These are phyloP conservation scores for Mycena indigotica DNA, from an alignment of 768 basidiomycete genomes.

Conservation along the genomic window DNA sequence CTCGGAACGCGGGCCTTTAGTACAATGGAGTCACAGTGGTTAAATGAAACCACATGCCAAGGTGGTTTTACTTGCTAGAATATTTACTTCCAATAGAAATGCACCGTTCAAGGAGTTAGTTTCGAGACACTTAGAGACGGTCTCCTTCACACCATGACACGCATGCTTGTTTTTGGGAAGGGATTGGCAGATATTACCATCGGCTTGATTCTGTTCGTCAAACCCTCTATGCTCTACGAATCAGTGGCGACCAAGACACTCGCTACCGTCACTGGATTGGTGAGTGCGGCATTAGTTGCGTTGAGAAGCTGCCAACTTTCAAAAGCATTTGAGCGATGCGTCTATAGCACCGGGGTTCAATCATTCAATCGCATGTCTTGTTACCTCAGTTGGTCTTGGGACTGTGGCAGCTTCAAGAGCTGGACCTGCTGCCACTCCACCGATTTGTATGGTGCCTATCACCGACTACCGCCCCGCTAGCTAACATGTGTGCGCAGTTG, in stretches of 20 bases:
- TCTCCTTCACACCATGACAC: conserved; percentile 8
- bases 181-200: conserved; percentile 33
- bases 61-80: background rate
- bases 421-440: conserved; percentile 26
- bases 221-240: conserved; percentile 32
- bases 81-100: background rate
- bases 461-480: background rate
- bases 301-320: conserved; percentile 25
- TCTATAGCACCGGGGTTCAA: conserved; percentile 35
- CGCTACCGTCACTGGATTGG: conserved; percentile 30
- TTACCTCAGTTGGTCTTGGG: conserved; percentile 35
- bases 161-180: conserved; percentile 28
- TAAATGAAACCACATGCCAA: too few relatives aligned
- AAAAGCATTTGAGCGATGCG: conserved; percentile 30
- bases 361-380: conserved; percentile 39
- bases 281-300: conserved; percentile 12
- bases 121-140: too few relatives aligned
- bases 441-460: conserved; percentile 29
- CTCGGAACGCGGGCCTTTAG: too few relatives aligned
- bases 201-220: conserved; percentile 28
- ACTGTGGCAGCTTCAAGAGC: conserved; percentile 30
- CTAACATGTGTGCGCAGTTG: conserved; percentile 23
- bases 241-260: conserved; percentile 24
- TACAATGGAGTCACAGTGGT: too few relatives aligned
- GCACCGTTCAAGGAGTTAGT: too few relatives aligned